Percentiles rank a stretch among this genome's conserved stretches.
phyloP scores from a whole-genome alignment of 208 protist genomes.

The Phytomonas sp. region DNA sequence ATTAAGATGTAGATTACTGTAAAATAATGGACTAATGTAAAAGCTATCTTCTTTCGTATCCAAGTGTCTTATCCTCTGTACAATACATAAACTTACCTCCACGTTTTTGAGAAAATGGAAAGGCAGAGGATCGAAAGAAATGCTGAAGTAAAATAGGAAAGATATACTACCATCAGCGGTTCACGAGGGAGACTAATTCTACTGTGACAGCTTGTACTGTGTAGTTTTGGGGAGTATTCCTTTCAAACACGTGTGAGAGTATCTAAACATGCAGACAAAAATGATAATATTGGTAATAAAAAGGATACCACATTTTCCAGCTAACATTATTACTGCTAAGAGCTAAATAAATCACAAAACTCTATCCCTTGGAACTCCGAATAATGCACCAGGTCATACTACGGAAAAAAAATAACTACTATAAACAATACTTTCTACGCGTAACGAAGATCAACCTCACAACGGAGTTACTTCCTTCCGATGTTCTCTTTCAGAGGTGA shows the following conservation, averaged over 20 bases:
- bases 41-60: not conserved
- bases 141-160: conserved; percentile 7
- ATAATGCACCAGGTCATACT: not conserved
- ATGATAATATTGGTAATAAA: not conserved
- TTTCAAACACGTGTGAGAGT: not conserved
- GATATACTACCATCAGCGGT: conserved; percentile 3
- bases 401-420: conserved; percentile 6
- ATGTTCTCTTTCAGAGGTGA: not conserved
- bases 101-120: conserved; percentile 3
- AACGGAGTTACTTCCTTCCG: not conserved
- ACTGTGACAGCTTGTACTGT: conserved; percentile 2
- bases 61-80: not conserved
- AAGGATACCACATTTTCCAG: not conserved
- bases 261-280: not conserved
- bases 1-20: not conserved
- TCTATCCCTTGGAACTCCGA: not conserved
- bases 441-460: not conserved
- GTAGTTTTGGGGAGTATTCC: not conserved
- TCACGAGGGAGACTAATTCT: not conserved
- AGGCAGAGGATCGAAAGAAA: not conserved
- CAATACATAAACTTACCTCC: not conserved
- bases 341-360: not conserved
- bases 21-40: not conserved
- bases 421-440: conserved; percentile 4
- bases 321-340: not conserved